These are phyloP conservation scores for Microbotryomycetes sp. DNA, from an alignment of 1,284 basidiomycete species.

Conservation along the genomic window DNA sequence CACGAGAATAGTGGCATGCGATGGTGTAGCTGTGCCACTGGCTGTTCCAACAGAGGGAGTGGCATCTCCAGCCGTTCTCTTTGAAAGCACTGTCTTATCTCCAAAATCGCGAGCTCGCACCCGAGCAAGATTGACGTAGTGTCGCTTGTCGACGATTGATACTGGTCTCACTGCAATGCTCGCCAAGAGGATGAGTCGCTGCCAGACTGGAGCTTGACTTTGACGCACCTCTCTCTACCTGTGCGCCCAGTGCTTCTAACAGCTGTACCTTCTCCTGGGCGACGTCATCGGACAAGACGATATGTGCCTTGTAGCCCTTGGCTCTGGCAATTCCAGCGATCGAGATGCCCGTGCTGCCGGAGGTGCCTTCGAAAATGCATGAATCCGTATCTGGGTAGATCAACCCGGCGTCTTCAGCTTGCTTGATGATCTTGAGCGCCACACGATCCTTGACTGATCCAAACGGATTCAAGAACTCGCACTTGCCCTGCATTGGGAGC, in stretches of 20 bases:
- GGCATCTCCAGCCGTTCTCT: background rate
- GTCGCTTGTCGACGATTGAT: conserved; percentile 89
- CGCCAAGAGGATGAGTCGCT: background rate
- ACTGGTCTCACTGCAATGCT: conserved; percentile 44
- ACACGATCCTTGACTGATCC: conserved; percentile 98
- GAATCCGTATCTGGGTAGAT: conserved; percentile 82
- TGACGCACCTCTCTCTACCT: conserved; percentile 65
- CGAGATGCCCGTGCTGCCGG: conserved; percentile 94
- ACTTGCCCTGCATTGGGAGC: conserved; percentile 61
- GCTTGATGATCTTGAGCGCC: conserved; percentile 81
- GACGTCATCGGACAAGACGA: conserved; percentile 81
- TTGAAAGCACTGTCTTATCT: conserved; percentile 35
- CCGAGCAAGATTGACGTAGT: conserved; percentile 59
- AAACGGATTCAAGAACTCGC: conserved; percentile 87
- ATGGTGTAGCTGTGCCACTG: background rate
- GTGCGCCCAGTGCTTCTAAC: conserved; percentile 74
- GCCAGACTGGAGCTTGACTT: conserved; percentile 48
- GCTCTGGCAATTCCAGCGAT: conserved; percentile 84
- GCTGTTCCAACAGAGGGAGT: background rate
- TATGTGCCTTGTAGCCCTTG: conserved; percentile 52
- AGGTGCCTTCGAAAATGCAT: conserved; percentile 94
- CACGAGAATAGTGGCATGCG: background rate
- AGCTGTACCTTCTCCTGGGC: conserved; percentile 85
- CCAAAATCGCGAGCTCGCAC: conserved; percentile 69
- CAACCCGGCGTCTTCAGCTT: conserved; percentile 78